These are phyloP conservation scores for Scedosporium dehoogii DNA, from an alignment of 2,329 filamentous ascomycete species.

Conservation along the genomic window DNA sequence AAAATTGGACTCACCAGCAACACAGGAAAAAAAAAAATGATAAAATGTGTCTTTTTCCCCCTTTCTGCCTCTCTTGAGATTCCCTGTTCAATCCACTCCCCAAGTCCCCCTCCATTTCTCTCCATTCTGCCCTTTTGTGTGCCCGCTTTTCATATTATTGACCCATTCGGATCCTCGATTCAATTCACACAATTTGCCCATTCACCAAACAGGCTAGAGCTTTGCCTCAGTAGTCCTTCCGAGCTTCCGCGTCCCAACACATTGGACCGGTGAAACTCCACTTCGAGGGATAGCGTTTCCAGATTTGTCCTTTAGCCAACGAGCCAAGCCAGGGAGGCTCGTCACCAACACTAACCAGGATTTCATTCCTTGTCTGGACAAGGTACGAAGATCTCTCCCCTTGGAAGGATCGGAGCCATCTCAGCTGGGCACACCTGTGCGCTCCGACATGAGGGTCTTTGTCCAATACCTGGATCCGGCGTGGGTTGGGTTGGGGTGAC, in stretches of 20 bases:
- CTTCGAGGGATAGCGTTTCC: background rate
- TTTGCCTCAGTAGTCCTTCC: background rate
- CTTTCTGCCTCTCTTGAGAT: background rate
- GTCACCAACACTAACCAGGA: background rate
- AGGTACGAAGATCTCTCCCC: background rate
- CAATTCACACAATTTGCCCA: background rate
- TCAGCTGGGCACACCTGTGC: constrained; percentile 1
- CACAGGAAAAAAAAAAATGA: background rate
- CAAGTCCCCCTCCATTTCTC: background rate
- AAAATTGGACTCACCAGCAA: background rate
- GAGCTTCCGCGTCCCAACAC: background rate
- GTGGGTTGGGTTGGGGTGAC: background rate
- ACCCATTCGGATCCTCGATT: background rate
- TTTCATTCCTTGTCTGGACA: background rate
- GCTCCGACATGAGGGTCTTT: background rate
- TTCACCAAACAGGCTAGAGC: background rate
- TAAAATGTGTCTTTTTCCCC: background rate
- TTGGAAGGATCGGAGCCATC: background rate
- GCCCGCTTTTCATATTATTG: background rate
- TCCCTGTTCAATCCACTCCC: background rate
- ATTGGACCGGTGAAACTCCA: background rate
- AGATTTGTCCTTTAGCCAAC: background rate
- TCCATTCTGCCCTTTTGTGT: background rate
- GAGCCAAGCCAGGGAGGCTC: background rate
- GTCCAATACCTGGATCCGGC: background rate